phyloP scores from a whole-genome alignment of 2,329 filamentous ascomycete genomes.

The Aureobasidium mangrovei region DNA sequence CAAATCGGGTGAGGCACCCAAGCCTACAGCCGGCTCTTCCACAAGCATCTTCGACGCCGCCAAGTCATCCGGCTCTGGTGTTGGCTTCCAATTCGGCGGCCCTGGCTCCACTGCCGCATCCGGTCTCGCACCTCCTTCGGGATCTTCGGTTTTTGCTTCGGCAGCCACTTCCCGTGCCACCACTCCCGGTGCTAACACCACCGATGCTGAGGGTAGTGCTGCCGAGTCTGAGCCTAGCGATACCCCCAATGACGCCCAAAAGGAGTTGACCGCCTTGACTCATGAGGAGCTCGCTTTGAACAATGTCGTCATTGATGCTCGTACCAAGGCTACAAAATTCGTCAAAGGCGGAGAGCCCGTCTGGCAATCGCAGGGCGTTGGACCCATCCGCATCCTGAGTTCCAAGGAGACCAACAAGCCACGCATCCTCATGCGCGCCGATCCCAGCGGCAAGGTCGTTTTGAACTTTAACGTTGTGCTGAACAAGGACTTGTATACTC shows the following conservation, averaged over 20 bases:
- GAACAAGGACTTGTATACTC: slow-evolving; percentile 46
- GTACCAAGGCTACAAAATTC: slow-evolving; percentile 59
- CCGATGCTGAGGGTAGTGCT: slow-evolving; percentile 27
- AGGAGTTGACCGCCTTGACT: slow-evolving; percentile 57
- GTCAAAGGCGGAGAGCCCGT: slow-evolving; percentile 41
- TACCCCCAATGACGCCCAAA: slow-evolving; percentile 17
- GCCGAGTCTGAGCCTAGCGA: slow-evolving; percentile 22
- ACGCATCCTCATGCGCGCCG: slow-evolving; percentile 63
- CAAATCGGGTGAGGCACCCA: not conserved
- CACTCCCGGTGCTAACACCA: slow-evolving; percentile 36
- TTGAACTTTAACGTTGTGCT: slow-evolving; percentile 59
- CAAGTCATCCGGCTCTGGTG: slow-evolving; percentile 17
- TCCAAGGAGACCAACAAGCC: slow-evolving; percentile 60
- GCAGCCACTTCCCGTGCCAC: slow-evolving; percentile 37
- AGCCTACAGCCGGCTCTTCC: slow-evolving; percentile 18
- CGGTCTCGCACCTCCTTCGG: slow-evolving; percentile 22
- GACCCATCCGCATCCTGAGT: slow-evolving; percentile 62
- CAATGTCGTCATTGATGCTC: slow-evolving; percentile 57
- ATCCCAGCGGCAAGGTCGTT: slow-evolving; percentile 63
- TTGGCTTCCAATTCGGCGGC: slow-evolving; percentile 34
- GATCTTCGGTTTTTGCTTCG: slow-evolving; percentile 26
- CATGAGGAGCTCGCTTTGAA: slow-evolving; percentile 56
- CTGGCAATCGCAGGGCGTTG: slow-evolving; percentile 64
- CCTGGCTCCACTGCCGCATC: slow-evolving; percentile 20
- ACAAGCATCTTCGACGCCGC: slow-evolving; percentile 17